Conservation (phyloP, 331 rosid genomes). For the Phaseolus coccineus region DNA sequence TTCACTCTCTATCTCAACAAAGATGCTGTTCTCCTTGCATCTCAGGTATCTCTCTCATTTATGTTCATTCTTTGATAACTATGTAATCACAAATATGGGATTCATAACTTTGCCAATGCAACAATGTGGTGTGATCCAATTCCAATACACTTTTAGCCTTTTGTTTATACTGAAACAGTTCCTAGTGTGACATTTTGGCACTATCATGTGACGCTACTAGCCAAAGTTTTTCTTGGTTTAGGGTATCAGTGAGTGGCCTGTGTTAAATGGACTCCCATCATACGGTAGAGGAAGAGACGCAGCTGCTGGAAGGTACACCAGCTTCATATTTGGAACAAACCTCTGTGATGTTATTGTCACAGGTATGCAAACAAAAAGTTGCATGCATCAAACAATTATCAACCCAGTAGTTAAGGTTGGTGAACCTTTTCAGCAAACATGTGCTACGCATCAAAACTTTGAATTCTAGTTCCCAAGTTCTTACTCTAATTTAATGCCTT, state of each 20-base stretch:
- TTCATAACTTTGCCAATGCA: neutral
- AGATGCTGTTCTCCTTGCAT: slow-evolving; percentile 79
- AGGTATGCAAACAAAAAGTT: slow-evolving; percentile 51
- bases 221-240: neutral
- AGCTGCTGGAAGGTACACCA: too few relatives aligned
- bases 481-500: neutral
- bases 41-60: slow-evolving; percentile 58
- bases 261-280: too few relatives aligned
- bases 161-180: too few relatives aligned
- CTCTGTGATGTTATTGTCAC: slow-evolving; percentile 80
- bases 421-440: slow-evolving; percentile 47
- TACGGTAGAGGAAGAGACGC: too few relatives aligned
- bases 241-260: too few relatives aligned
- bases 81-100: neutral
- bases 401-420: slow-evolving; percentile 45
- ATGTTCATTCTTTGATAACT: neutral
- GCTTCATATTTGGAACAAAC: slow-evolving; percentile 59
- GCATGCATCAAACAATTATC: neutral
- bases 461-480: slow-evolving; percentile 25
- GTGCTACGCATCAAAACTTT: slow-evolving; percentile 38
- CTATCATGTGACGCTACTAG: neutral
- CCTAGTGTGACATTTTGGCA: slow-evolving; percentile 14
- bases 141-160: too few relatives aligned
- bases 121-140: too few relatives aligned
- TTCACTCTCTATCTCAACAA: slow-evolving; percentile 69